A percentile compares a stretch with the other conserved stretches of the same genome.
Conservation (phyloP, 202 grass and related monocot genomes). For the Setaria italica region DNA sequence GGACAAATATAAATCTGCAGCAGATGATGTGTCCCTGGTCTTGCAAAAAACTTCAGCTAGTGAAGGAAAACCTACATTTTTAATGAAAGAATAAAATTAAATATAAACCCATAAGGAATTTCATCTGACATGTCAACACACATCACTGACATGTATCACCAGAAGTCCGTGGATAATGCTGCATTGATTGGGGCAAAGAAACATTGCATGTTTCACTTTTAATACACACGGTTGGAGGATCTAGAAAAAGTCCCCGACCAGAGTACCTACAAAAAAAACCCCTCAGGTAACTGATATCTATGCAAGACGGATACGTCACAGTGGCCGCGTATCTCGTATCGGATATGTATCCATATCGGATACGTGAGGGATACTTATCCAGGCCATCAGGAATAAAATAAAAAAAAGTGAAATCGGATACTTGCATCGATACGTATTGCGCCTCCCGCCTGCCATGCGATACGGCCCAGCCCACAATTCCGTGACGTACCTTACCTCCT, state of each 20-base stretch:
- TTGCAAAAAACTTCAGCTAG: slow-evolving; percentile 66
- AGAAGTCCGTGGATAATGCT: slow-evolving; percentile 48
- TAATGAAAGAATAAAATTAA: slow-evolving; percentile 42
- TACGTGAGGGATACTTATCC: too few relatives aligned
- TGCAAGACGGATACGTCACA: too few relatives aligned
- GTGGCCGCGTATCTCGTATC: too few relatives aligned
- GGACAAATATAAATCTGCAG: slow-evolving; percentile 56
- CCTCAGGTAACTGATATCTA: not conserved
- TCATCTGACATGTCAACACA: slow-evolving; percentile 26
- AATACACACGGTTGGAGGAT: slow-evolving; percentile 79
- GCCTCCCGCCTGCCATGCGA: too few relatives aligned
- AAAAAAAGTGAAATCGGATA: too few relatives aligned
- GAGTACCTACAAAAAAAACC: slow-evolving; percentile 71
- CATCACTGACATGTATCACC: slow-evolving; percentile 68
- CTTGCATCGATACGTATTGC: too few relatives aligned
- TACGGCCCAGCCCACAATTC: too few relatives aligned
- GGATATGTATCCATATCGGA: too few relatives aligned
- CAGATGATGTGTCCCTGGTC: slow-evolving; percentile 64
- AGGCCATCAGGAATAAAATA: too few relatives aligned
- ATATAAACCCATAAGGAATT: slow-evolving; percentile 16
- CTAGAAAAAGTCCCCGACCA: slow-evolving; percentile 86
- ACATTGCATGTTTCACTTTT: slow-evolving; percentile 63
- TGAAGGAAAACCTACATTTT: slow-evolving; percentile 73
- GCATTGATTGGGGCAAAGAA: slow-evolving; percentile 65
- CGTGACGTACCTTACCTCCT: too few relatives aligned